Percentiles rank a stretch among this genome's conserved stretches.
Conservation (phyloP, 2,329 filamentous ascomycete genomes). For the Cercospora beticola region DNA sequence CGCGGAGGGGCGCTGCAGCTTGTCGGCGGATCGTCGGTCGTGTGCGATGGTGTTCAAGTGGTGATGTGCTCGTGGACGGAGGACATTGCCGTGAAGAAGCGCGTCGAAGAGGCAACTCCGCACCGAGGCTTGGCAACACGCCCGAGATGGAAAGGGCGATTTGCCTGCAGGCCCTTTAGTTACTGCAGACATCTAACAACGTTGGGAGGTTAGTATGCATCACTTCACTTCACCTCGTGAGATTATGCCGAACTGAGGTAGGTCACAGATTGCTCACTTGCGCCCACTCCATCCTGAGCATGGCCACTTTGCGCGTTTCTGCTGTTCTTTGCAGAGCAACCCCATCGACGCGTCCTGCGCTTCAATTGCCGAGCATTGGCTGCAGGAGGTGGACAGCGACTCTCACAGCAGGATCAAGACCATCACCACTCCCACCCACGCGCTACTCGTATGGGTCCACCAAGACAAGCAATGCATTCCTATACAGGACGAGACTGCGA, state of each 20-base stretch:
- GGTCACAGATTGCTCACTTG: slow-evolving; percentile 13
- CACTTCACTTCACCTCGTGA: neutral
- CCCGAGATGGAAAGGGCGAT: neutral
- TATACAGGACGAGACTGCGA: neutral
- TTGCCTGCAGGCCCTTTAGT: neutral
- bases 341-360: slow-evolving; percentile 24
- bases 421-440: neutral
- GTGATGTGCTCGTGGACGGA: slow-evolving; percentile 11
- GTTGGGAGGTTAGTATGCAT: neutral
- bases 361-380: slow-evolving; percentile 18
- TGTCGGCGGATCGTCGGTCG: neutral
- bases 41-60: slow-evolving; percentile 3
- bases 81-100: slow-evolving; percentile 15
- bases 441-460: neutral
- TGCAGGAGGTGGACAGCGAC: slow-evolving; percentile 22
- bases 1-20: slow-evolving; percentile 14
- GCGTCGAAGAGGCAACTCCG: neutral
- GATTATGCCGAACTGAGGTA: slow-evolving; percentile 17
- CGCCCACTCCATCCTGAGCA: neutral
- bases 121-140: slow-evolving; percentile 2
- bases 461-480: neutral
- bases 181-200: neutral
- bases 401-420: neutral
- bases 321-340: slow-evolving; percentile 12
- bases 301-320: slow-evolving; percentile 21